Evolutionary conservation across 352 stramenopile genomes (phyloP).

Genomic region (Phytopythium ostracodes): DNA sequence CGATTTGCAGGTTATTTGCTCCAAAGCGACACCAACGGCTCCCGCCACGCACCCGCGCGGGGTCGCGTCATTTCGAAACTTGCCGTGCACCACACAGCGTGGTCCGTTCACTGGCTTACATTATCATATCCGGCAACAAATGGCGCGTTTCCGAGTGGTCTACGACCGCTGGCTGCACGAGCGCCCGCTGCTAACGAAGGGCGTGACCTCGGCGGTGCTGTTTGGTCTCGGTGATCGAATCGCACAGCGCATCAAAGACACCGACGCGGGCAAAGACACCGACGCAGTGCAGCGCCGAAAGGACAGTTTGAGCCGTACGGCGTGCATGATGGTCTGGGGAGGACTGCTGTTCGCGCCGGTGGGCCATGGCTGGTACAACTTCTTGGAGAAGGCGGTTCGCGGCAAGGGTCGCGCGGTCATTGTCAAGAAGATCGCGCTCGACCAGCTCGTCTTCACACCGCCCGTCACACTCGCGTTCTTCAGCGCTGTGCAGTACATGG

Average conservation of each 20-base stretch:
- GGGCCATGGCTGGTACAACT: conserved; percentile 90
- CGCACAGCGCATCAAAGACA: conserved; percentile 47
- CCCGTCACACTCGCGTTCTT: conserved; percentile 32
- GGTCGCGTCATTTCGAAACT: neutral
- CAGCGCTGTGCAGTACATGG: conserved; percentile 23
- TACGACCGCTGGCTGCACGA: conserved; percentile 55
- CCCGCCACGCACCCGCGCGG: neutral
- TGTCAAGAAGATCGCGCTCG: conserved; percentile 34
- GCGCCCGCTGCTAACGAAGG: conserved; percentile 65
- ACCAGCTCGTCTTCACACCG: conserved; percentile 35
- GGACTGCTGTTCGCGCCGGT: conserved; percentile 81
- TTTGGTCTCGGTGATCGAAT: conserved; percentile 65
- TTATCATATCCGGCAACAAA: conserved; percentile 4
- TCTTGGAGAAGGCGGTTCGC: conserved; percentile 58
- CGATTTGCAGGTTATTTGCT: neutral
- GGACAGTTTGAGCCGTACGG: conserved; percentile 25
- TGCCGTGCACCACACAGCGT: neutral
- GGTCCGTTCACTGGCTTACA: neutral
- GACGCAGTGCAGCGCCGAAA: conserved; percentile 9
- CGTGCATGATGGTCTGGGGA: conserved; percentile 82
- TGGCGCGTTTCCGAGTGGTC: conserved; percentile 34
- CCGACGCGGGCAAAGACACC: neutral
- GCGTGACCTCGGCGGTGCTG: conserved; percentile 54
- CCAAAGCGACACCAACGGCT: neutral
- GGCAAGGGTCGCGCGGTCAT: conserved; percentile 17